Conservation (phyloP, 2,329 filamentous ascomycete genomes). For the Aspergillus tanneri region DNA sequence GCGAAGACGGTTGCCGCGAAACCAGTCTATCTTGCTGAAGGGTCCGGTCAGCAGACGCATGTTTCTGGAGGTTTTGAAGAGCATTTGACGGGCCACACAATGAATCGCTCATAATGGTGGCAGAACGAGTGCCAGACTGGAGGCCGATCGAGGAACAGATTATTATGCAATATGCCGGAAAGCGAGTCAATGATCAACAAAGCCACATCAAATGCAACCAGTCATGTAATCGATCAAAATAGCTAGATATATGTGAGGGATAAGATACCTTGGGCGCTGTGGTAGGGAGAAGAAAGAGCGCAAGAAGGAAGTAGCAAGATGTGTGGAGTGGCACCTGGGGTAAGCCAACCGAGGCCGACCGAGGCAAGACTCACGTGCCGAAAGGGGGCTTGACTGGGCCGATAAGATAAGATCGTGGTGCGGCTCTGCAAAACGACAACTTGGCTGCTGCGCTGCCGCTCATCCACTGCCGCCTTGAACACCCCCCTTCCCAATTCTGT, state of each 20-base stretch:
- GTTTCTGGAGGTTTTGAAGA: slow-evolving; percentile 70
- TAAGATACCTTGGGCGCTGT: too few species aligned
- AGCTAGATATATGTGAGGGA: too few species aligned
- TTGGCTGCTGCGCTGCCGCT: slow-evolving; percentile 22
- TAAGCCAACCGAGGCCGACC: slow-evolving; percentile 15
- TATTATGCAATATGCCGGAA: background rate
- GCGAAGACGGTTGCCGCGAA: slow-evolving; percentile 53
- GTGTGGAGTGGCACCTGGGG: slow-evolving; percentile 14
- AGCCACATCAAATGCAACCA: background rate
- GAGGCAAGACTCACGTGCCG: slow-evolving; percentile 26
- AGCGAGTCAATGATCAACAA: background rate
- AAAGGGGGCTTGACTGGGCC: slow-evolving; percentile 10
- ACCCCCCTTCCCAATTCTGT: background rate
- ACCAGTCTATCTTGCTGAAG: slow-evolving; percentile 70
- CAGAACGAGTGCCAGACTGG: background rate
- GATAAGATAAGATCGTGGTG: slow-evolving; percentile 33
- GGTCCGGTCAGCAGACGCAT: slow-evolving; percentile 65
- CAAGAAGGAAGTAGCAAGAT: slow-evolving; percentile 7
- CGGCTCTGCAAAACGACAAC: slow-evolving; percentile 24
- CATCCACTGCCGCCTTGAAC: slow-evolving; percentile 6
- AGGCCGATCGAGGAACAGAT: background rate
- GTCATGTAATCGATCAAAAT: background rate
- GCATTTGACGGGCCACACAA: slow-evolving; percentile 74
- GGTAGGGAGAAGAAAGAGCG: slow-evolving; percentile 4
- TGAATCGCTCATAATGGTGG: slow-evolving; percentile 60